Evolutionary conservation across 2,329 filamentous ascomycete species (phyloP), one percentile per base, ranked within the genome.

Genomic region (Clarireedia hainanense): DNA sequence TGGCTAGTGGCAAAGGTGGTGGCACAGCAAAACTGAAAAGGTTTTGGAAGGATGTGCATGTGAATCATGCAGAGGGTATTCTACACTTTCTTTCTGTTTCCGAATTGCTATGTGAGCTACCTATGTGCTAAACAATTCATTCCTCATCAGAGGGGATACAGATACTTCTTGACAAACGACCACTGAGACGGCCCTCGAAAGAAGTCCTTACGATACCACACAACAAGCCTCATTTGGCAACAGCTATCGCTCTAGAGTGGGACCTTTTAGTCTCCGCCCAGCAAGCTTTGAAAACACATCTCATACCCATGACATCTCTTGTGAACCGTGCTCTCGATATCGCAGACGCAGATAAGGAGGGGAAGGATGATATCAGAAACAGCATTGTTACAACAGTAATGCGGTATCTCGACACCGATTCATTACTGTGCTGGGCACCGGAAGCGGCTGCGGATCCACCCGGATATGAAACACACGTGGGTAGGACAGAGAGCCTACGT

Each of bases 231-330:
- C 81, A 90, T 66, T 85, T 97, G 40, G 92, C 92, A 24, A 79
- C 85, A 46, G 89, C 89, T 56, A 84, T 99, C 60, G 94, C 92
- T 3, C 74, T 95, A 46, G 94, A 99, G 75, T 99, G 94, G 94
- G 91, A 96, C 69, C 77, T 86, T 49, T 80, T 99, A 58, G 80
- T 85, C 24, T 88, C 88, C 14, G 84, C 88, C 2, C 86, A 91
- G 68, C 89, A 97, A 72, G 89, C 91, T 0, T 80, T 91, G 40
- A 89, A 86, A 70, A 83, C 88, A 57, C 90, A 97, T 73, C 82
- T 95, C 48, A 92, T 96, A 62, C 94, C 94, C 14, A 76, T 99
- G 60, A 97, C 91, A 2, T 91, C 89, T 48, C 80, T 96, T 15
- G 77, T 85, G 23, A 89, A 90, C 60, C 86, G 94, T 47, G 92